Evolutionary conservation across 2,329 filamentous ascomycete species (phyloP).

Genomic region (Calonectria henricotiae): DNA sequence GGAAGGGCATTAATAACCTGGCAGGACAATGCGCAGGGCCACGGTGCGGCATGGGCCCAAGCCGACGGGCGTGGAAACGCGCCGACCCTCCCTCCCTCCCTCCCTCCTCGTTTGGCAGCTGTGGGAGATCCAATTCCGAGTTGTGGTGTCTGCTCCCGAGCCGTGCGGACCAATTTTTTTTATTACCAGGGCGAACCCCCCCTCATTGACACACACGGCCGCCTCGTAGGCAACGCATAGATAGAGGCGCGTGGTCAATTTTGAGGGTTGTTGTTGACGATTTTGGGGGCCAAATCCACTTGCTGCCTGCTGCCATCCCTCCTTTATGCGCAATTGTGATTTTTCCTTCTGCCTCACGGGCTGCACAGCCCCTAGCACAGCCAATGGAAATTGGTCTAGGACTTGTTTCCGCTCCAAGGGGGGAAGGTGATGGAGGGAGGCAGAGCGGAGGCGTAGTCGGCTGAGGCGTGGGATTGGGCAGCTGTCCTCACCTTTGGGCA

Average conservation of each 20-base stretch:
- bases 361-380: constrained; percentile 34
- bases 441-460: constrained; percentile 27
- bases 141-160: constrained; percentile 11
- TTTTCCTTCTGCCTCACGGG: constrained; percentile 30
- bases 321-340: constrained; percentile 20
- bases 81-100: constrained; percentile 30
- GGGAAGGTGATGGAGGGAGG: constrained; percentile 28
- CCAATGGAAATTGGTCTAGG: constrained; percentile 26
- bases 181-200: constrained; percentile 31
- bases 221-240: constrained; percentile 15
- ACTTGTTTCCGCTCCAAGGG: constrained; percentile 30
- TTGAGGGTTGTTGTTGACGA: constrained; percentile 19
- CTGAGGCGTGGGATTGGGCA: constrained; percentile 51
- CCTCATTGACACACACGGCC: constrained; percentile 20
- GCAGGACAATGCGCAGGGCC: constrained; percentile 33
- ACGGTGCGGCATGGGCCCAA: constrained; percentile 32
- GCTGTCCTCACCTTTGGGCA: constrained; percentile 47
- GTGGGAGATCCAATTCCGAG: constrained; percentile 14
- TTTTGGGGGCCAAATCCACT: constrained; percentile 36
- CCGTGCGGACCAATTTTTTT: constrained; percentile 26
- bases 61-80: constrained; percentile 41
- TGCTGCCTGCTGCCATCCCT: constrained; percentile 32
- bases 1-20: constrained; percentile 45
- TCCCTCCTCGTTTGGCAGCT: constrained; percentile 19
- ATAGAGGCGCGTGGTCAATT: constrained; percentile 24